Percentiles rank a stretch among this genome's conserved stretches.
Conservation (phyloP, 139 green algal species). For the Penium margaritaceum region DNA sequence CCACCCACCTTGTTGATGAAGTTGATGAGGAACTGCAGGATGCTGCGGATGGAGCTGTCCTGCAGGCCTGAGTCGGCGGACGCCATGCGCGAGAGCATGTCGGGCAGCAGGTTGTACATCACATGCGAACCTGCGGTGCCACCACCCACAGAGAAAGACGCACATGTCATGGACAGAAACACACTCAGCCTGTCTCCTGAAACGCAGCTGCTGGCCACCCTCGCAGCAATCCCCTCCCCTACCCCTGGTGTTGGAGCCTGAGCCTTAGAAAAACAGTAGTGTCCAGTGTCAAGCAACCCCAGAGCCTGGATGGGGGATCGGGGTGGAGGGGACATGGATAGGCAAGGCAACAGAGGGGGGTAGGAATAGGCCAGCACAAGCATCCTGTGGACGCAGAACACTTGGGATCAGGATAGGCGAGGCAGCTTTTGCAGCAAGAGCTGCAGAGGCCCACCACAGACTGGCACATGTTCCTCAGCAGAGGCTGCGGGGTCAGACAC, state of each 20-base stretch:
- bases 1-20: constrained; percentile 74
- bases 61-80: background rate
- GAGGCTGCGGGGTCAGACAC: background rate
- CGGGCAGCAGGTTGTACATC: constrained; percentile 88
- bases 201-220: background rate
- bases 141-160: background rate
- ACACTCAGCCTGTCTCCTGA: no score
- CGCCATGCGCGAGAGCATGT: constrained; percentile 73
- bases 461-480: background rate
- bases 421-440: background rate
- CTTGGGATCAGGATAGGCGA: background rate
- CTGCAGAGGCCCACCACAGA: background rate
- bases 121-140: constrained; percentile 53
- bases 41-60: constrained; percentile 28
- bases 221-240: no score
- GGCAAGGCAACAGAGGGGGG: background rate
- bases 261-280: background rate
- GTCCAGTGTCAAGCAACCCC: background rate
- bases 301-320: background rate
- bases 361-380: background rate
- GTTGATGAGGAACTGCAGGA: constrained; percentile 57
- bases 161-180: background rate
- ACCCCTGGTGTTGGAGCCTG: background rate
- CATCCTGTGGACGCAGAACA: background rate
- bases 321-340: no score